Evolutionary conservation across 805 yeast genomes (phyloP).

Genomic region (Dipodascus geniculatus): DNA sequence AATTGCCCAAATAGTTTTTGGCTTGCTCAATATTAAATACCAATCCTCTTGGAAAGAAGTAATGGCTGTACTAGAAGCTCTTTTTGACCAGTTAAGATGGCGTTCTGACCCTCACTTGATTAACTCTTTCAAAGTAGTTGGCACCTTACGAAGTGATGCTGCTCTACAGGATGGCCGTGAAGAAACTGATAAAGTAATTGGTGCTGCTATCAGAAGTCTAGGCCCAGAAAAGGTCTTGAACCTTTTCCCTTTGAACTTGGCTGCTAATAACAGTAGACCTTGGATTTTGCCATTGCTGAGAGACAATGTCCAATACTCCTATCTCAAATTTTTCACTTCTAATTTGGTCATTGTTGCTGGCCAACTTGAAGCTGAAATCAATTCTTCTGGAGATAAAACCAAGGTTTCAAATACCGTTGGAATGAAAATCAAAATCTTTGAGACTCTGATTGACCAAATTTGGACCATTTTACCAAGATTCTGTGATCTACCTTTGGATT

Average conservation of each 20-base stretch:
- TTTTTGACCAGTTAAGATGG: conserved; percentile 50
- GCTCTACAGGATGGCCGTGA: conserved; percentile 49
- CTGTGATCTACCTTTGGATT: conserved; percentile 76
- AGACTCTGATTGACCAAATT: conserved; percentile 79
- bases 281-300: conserved; percentile 89
- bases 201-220: conserved; percentile 63
- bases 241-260: conserved; percentile 68
- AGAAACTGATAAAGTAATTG: conserved; percentile 71
- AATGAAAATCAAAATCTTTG: conserved; percentile 63
- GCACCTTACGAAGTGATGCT: conserved; percentile 78
- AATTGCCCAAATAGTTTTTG: conserved; percentile 44
- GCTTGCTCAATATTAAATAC: conserved; percentile 59
- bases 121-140: conserved; percentile 57
- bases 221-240: conserved; percentile 80
- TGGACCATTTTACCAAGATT: conserved; percentile 88
- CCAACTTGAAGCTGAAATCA: conserved; percentile 15
- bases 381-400: conserved; percentile 16
- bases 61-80: conserved; percentile 51
- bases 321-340: conserved; percentile 47
- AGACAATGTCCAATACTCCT: conserved; percentile 69
- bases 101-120: conserved; percentile 64
- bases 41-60: conserved; percentile 67
- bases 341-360: conserved; percentile 54
- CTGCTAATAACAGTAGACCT: conserved; percentile 67
- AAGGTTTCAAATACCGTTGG: conserved; percentile 11